phyloP scores from a whole-genome alignment of 2,329 filamentous ascomycete genomes.

The Aspergillus pseudonomiae region DNA sequence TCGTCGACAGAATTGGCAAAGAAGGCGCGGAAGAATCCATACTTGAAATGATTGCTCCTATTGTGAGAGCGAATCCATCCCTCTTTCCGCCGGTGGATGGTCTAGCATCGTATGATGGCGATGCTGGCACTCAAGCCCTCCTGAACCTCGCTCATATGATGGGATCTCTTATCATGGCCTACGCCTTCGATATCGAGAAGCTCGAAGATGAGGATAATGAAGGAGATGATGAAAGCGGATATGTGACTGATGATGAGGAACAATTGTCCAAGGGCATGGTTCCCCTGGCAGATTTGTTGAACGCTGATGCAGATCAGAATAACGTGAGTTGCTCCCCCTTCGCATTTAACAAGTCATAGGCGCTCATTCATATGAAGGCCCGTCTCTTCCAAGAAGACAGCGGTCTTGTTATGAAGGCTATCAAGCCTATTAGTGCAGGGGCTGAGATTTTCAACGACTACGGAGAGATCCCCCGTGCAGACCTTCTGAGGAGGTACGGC shows the following conservation, averaged over 20 bases:
- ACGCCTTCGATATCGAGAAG: slow-evolving; percentile 79
- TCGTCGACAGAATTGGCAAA: slow-evolving; percentile 76
- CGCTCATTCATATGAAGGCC: slow-evolving; percentile 41
- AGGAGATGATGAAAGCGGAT: slow-evolving; percentile 48
- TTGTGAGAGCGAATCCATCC: slow-evolving; percentile 47
- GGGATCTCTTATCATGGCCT: slow-evolving; percentile 89
- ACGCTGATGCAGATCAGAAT: slow-evolving; percentile 80
- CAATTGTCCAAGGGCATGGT: slow-evolving; percentile 79
- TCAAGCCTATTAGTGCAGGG: slow-evolving; percentile 68
- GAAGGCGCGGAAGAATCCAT: slow-evolving; percentile 72
- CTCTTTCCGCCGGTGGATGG: slow-evolving; percentile 44
- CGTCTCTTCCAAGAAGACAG: slow-evolving; percentile 63
- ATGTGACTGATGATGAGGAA: slow-evolving; percentile 66
- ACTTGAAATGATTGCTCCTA: slow-evolving; percentile 56
- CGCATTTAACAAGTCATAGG: not conserved
- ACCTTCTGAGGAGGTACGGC: slow-evolving; percentile 81
- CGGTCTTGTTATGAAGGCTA: slow-evolving; percentile 69
- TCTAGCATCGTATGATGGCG: slow-evolving; percentile 46
- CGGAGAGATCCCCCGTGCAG: slow-evolving; percentile 78
- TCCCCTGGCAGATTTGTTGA: slow-evolving; percentile 85
- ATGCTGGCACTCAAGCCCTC: slow-evolving; percentile 50
- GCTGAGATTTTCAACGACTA: slow-evolving; percentile 89
- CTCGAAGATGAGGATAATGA: slow-evolving; percentile 61
- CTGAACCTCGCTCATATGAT: slow-evolving; percentile 71
- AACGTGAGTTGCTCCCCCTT: slow-evolving; percentile 58